Conservation (phyloP, 1,284 basidiomycete genomes). For the Malassezia furfur region DNA sequence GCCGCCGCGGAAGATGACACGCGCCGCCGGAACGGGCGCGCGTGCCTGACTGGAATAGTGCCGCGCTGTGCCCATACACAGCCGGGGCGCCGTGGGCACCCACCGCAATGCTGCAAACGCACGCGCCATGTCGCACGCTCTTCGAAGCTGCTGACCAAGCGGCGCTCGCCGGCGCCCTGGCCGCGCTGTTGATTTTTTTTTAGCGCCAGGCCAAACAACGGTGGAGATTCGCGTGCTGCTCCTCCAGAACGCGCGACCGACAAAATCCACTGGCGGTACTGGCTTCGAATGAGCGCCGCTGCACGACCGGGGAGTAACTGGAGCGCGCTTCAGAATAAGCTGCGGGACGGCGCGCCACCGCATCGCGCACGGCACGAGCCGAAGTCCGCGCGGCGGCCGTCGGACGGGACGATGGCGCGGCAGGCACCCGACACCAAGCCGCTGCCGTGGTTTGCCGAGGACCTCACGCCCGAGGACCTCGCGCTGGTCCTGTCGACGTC, state of each 20-base stretch:
- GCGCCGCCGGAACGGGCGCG: background rate
- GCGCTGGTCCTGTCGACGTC: constrained; percentile 24
- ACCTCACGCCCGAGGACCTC: constrained; percentile 36
- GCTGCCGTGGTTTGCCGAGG: constrained; percentile 43
- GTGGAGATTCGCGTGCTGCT: too few relatives aligned
- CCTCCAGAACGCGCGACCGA: too few relatives aligned
- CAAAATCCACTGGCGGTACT: too few relatives aligned
- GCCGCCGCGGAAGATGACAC: constrained; percentile 17
- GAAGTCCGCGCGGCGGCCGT: too few relatives aligned
- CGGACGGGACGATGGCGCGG: too few relatives aligned
- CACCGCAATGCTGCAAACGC: background rate
- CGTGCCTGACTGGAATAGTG: background rate
- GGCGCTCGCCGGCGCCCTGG: background rate
- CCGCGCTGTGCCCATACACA: background rate
- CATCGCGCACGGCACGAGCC: too few relatives aligned
- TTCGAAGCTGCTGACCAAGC: background rate
- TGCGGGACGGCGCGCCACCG: constrained; percentile 8
- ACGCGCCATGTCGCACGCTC: background rate
- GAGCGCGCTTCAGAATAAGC: constrained; percentile 32
- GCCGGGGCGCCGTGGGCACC: background rate
- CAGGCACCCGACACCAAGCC: background rate
- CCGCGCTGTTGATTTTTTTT: too few relatives aligned
- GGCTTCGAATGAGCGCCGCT: constrained; percentile 2
- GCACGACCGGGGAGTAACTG: constrained; percentile 32
- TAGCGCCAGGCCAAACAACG: too few relatives aligned